phyloP scores from a whole-genome alignment of 108 stramenopile species.

The Cyclotella choctawhatcheeana region DNA sequence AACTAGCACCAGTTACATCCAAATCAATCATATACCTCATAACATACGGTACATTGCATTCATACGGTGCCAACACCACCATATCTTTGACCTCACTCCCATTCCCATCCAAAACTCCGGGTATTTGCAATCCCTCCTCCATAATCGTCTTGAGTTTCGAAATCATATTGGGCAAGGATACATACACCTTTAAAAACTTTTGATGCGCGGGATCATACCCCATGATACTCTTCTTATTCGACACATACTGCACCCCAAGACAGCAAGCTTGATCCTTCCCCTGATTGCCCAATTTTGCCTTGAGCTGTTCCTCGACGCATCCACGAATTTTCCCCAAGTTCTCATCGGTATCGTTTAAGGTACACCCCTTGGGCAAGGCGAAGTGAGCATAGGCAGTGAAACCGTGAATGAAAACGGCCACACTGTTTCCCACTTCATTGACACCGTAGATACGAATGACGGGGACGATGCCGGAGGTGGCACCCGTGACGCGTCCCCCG shows the following conservation, averaged over 20 bases:
- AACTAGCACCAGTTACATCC: conserved; percentile 94
- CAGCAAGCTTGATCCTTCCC: conserved; percentile 44
- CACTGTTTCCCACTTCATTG: conserved; percentile 90
- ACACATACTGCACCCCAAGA: conserved; percentile 68
- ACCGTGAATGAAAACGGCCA: conserved; percentile 94
- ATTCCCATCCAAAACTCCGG: conserved; percentile 57
- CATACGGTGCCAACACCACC: conserved; percentile 74
- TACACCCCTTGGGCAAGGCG: conserved; percentile 66
- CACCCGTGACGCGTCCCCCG: conserved; percentile 62
- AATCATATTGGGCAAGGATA: conserved; percentile 93
- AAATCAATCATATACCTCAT: conserved; percentile 98
- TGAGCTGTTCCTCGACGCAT: conserved; percentile 31
- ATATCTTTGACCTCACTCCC: conserved; percentile 28
- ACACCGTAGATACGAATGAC: conserved; percentile 96
- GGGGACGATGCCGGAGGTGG: conserved; percentile 77
- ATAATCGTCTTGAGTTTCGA: conserved; percentile 90
- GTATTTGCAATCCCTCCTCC: conserved; percentile 90
- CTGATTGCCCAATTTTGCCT: conserved; percentile 43
- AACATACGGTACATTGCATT: conserved; percentile 98
- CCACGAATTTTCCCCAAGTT: conserved; percentile 62
- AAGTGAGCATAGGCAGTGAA: conserved; percentile 96
- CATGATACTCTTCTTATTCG: conserved; percentile 79
- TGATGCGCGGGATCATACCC: conserved; percentile 87
- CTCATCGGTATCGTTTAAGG: conserved; percentile 56
- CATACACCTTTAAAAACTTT: conserved; percentile 85